Percentiles rank a stretch among this genome's conserved stretches.
Evolutionary conservation across 306 rosid genomes (phyloP).

Genomic region (Prunus kanzakura): DNA sequence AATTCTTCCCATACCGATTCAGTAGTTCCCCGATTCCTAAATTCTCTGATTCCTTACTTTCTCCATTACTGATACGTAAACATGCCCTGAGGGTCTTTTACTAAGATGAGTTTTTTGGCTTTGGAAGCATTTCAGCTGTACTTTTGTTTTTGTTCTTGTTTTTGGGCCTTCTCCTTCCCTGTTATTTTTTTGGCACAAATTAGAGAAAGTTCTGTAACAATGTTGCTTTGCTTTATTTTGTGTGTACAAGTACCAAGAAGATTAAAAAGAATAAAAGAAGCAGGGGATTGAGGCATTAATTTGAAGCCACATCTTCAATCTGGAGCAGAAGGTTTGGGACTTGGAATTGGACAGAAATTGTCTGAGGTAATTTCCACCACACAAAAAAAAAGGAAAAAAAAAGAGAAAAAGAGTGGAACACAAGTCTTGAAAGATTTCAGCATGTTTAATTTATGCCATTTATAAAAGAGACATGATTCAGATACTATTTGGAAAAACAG

Average conservation of each 20-base stretch:
- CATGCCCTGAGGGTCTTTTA: no score
- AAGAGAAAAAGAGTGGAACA: not conserved
- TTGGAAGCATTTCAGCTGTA: not conserved
- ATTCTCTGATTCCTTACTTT: no score
- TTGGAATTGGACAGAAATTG: not conserved
- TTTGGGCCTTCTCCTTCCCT: not conserved
- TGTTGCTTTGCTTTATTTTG: conserved; percentile 2
- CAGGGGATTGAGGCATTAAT: not conserved
- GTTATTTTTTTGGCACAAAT: not conserved
- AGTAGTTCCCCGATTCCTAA: no score
- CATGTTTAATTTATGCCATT: conserved; percentile 15
- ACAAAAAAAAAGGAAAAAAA: no score
- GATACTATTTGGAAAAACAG: not conserved
- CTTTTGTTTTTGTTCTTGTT: not conserved
- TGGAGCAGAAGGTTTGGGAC: not conserved
- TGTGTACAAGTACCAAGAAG: not conserved
- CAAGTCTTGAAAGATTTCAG: not conserved
- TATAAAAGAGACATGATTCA: not conserved
- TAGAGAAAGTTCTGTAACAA: not conserved
- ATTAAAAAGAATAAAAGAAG: not conserved
- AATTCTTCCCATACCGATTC: no score
- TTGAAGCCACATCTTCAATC: not conserved
- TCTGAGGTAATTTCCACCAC: not conserved
- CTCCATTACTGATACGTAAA: no score
- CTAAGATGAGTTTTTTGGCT: not conserved